Evolutionary conservation across 345 rosid species (phyloP).

Genomic region (Nasturtium officinale): DNA sequence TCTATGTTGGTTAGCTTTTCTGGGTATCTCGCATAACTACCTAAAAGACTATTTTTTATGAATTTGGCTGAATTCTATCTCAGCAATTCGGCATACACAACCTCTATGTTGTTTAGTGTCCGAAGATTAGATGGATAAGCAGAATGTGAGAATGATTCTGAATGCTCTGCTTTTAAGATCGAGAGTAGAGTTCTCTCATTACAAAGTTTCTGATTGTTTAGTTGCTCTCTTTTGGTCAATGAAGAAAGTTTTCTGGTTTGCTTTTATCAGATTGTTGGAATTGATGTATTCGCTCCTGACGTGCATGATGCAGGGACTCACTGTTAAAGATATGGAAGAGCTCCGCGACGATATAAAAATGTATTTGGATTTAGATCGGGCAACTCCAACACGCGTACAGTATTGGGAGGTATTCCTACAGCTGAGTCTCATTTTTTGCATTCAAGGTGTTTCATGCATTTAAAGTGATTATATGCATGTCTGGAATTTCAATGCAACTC

Average conservation of each 20-base stretch:
- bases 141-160: slow-evolving; percentile 19
- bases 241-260: background rate
- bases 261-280: background rate
- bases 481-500: background rate
- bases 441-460: background rate
- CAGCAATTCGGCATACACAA: background rate
- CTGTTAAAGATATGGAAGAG: slow-evolving; percentile 91
- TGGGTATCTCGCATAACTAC: background rate
- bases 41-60: background rate
- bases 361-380: slow-evolving; percentile 89
- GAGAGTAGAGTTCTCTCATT: background rate
- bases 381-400: slow-evolving; percentile 66
- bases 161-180: slow-evolving; percentile 9
- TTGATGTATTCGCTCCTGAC: slow-evolving; percentile 5
- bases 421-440: background rate
- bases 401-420: slow-evolving; percentile 81
- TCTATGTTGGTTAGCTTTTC: background rate
- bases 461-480: slow-evolving; percentile 20
- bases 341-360: slow-evolving; percentile 92
- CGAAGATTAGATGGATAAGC: background rate
- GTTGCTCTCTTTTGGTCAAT: slow-evolving; percentile 13
- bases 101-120: slow-evolving; percentile 9
- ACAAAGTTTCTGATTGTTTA: slow-evolving; percentile 2
- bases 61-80: slow-evolving; percentile 10
- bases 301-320: slow-evolving; percentile 78